Evolutionary conservation across 2,329 filamentous ascomycete genomes (phyloP), one percentile per base, ranked within the genome.

Genomic region (Falciphora oryzae): DNA sequence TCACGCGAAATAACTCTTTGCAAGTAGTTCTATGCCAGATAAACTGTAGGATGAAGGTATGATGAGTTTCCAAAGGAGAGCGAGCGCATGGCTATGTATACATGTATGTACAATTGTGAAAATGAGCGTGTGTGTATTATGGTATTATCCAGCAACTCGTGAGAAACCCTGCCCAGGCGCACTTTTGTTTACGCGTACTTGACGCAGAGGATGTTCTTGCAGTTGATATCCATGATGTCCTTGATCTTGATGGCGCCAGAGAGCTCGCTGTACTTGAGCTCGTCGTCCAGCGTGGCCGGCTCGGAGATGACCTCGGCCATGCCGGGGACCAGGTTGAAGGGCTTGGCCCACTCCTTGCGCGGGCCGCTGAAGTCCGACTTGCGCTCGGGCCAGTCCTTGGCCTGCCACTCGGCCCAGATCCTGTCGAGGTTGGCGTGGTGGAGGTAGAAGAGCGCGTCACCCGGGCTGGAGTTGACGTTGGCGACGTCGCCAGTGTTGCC

Each of bases 361-460:
- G 56, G 56, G 56, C 62, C 56, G 32, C 28, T 44, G 25, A 59
- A 25, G 62, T 63, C 62, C 10, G 22, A 11, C 62, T 38, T 63
- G 32, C 62, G 57, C 56, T 18, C 38, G 32, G 62, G 44, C 35
- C 32, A 58, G n/a, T 58, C 62, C 57, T 22, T 44, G 56, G 22
- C 53, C 56, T 63, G 62, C 62, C 62, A 63, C 31, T 7, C 3
- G 25, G 25, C 53, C 62, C 62, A 63, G 31, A 63, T 44, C n/a
- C 56, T 44, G 67, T 70, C 71, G 27, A 73, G 70, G 61, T 61
- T 71, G 44, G 65, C 67, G 18, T 71, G 71, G 27, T 72, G 70
- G 75, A 73, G 70, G 68, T 70, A 67, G 8, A 71, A 70, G 65
- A 70, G 25, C 31, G 62, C 31, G 14, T 63, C 62, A 18, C 62